Base-by-base conservation (phyloP, 208 protist species). In the Crithidia fasciculata region DNA sequence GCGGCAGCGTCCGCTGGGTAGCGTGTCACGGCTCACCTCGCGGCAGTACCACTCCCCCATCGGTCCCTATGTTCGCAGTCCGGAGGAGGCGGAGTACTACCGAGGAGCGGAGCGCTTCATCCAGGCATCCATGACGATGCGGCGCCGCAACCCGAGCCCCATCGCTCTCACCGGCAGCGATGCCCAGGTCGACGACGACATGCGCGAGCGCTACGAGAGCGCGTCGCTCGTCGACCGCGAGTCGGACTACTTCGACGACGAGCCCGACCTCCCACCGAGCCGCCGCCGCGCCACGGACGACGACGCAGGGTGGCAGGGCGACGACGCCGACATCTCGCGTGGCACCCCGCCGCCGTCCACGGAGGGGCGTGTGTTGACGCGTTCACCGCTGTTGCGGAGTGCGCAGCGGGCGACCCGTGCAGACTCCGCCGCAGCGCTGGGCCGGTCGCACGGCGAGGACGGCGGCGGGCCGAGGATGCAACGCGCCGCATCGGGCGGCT, bases 11-110 rank as follows among this genome's bases (percentile, higher is more conserved):
- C 60, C 68, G n/a, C 52, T 69, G 19, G 74, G 74, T 41, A 69
- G 66, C 60, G 66, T 63, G n/a, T 77, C 66, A 19, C 72, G 60
- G 28, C 74, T 83, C 19, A 68, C 73, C 13, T 73, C 78, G 18
- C 67, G 61, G 9, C 72, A 77, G 74, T 83, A 82, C 69, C 80
- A 84, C 57, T 60, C 45, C 49, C 65, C 73, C 4, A 44, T 72
- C 13, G 74, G 69, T 70, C 72, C 75, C 28, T 76, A 68, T 57
- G 52, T 72, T 40, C 65, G 67, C 40, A 64, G 60, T 2, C 68
- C 56, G 3, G 74, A 71, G 53, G 80, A 84, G 70, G 68, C 57
- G 45, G 52, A 63, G 54, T 84, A 81, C 74, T 84, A 84, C 66
- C 64, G 68, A 16, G 28, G 57, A 2, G 71, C 63, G 13, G 52